These are phyloP conservation scores for Acidiella bohemica DNA, from an alignment of 495 filamentous ascomycete species.

Conservation along the genomic window DNA sequence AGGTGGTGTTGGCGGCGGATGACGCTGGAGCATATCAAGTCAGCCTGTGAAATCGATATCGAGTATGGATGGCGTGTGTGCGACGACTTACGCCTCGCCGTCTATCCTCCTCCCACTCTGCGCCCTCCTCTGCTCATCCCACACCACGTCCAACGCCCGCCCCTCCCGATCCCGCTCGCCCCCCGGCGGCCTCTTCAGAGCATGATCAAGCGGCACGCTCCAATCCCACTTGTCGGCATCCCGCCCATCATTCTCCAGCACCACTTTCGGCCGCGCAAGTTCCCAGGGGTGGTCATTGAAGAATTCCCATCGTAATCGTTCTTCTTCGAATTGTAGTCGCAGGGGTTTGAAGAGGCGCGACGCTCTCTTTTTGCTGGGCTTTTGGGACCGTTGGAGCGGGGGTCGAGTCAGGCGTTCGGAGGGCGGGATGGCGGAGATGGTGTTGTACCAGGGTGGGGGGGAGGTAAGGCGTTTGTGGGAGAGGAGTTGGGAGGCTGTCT, in stretches of 20 bases:
- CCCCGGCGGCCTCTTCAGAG: slow-evolving; percentile 2
- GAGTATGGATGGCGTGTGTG: too few species aligned
- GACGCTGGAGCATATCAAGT: too few species aligned
- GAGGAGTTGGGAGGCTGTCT: slow-evolving; percentile 46
- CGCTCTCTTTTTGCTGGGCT: slow-evolving; percentile 9
- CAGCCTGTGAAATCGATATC: too few species aligned
- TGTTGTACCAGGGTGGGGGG: slow-evolving; percentile 64
- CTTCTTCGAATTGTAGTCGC: slow-evolving; percentile 69
- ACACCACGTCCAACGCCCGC: slow-evolving; percentile 1
- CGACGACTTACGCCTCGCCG: slow-evolving; percentile 41
- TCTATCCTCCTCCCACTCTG: slow-evolving; percentile 69
- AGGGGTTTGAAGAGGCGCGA: slow-evolving; percentile 71
- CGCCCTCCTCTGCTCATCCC: slow-evolving; percentile 16
- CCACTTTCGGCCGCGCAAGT: slow-evolving; percentile 69
- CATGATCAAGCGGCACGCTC: slow-evolving; percentile 36
- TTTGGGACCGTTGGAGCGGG: slow-evolving; percentile 10
- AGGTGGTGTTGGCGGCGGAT: slow-evolving; percentile 73
- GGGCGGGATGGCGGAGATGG: slow-evolving; percentile 62
- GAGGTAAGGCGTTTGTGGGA: slow-evolving; percentile 35
- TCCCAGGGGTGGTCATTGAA: slow-evolving; percentile 96
- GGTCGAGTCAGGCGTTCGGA: slow-evolving; percentile 58
- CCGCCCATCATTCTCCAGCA: slow-evolving; percentile 75
- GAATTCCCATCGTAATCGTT: slow-evolving; percentile 64
- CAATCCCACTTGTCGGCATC: slow-evolving; percentile 66
- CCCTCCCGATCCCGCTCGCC: slow-evolving; percentile 1